Evolutionary conservation across 1,139 yeast species (phyloP), one percentile per base, ranked within the genome.

Genomic region (Yamadazyma trypodendri): DNA sequence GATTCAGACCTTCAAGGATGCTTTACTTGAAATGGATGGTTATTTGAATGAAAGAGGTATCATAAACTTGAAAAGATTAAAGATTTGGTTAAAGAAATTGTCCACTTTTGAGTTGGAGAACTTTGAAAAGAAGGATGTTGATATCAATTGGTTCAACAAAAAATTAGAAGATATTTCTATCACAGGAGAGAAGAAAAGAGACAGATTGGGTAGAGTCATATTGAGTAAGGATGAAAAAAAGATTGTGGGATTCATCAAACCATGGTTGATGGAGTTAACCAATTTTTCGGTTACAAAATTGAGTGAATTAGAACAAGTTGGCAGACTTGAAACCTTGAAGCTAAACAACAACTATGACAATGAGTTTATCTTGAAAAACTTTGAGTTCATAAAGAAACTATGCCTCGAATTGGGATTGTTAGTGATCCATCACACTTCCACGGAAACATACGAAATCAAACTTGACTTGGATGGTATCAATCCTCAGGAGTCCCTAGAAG

Each of bases 81-180:
- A 77, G 20, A 60, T 78, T 29, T 89, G 96, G 94, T 68, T 94
- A 34, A 80, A 82, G 33, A 68, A 70, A 43, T 63, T 84, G 36
- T 74, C 88, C 1, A 75, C 77, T 44, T 84, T 84, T 51, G 96
- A 88, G 58, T 68, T 87, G 50, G 89, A 87, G 57, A 79, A 81
- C 54, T 90, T 89, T 52, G 94, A 85, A 55, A 81, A 75, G 46
- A 78, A 77, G 38, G 88, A 85, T 46, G 85, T 88, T 41, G 97
- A 92, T 58, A 79, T 84, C 30, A 95, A 84, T 46, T 90, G 97
- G 96, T 86, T 89, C 61, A 88, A 87, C 58, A 78, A 83, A 52
- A 86, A 85, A 51, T 72, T 90, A 43, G 94, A 86, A 48, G 81
- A 83, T 50, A 81, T 90, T 40, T 84, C 95, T 3, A 68, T 83